phyloP scores from a whole-genome alignment of 305 asterid species.

The Ajuga reptans region DNA sequence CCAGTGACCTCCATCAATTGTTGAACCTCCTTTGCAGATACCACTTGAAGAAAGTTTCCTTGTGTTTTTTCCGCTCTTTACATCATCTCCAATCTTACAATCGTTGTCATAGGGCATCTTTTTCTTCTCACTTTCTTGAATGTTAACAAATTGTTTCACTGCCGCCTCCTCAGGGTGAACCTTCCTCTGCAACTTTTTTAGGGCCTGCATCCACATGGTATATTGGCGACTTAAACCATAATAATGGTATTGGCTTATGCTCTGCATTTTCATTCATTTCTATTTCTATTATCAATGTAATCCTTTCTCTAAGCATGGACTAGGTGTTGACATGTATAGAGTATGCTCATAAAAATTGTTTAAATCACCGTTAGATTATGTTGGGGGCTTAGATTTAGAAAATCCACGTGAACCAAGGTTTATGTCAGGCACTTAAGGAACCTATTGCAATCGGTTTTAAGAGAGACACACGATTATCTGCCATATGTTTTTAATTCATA shows the following conservation, averaged over 20 bases:
- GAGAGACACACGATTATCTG: background rate
- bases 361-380: background rate
- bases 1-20: conserved; percentile 42
- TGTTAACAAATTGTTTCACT: conserved; percentile 24
- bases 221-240: conserved; percentile 2
- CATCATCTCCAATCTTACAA: conserved; percentile 22
- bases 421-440: conserved; percentile 4
- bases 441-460: conserved; percentile 9
- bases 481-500: conserved; percentile 8
- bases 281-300: background rate
- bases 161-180: conserved; percentile 40
- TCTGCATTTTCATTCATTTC: conserved; percentile 18
- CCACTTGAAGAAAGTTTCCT: conserved; percentile 26
- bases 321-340: background rate
- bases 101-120: conserved; percentile 20
- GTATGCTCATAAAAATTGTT: background rate
- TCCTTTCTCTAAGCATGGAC: conserved; percentile 8
- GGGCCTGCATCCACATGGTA: conserved; percentile 35
- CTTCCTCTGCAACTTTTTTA: conserved; percentile 39
- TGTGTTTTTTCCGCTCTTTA: conserved; percentile 19
- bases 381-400: conserved; percentile 4
- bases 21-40: conserved; percentile 29
- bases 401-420: background rate
- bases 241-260: conserved; percentile 5
- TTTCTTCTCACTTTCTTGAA: conserved; percentile 27